Evolutionary conservation across 352 stramenopile species (phyloP).

Genomic region (Phytophthora vignae): DNA sequence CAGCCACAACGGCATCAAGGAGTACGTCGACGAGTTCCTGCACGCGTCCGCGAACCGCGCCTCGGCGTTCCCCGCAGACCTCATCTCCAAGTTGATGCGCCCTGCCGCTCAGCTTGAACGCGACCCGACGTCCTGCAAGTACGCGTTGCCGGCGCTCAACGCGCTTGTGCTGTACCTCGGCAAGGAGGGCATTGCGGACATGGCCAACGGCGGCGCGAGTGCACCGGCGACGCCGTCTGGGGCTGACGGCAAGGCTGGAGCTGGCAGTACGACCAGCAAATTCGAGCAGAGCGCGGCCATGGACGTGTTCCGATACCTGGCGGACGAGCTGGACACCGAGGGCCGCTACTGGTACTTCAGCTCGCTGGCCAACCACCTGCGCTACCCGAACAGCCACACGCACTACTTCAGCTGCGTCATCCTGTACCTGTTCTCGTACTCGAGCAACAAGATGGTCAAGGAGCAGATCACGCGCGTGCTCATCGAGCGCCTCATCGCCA

Average conservation of each 20-base stretch:
- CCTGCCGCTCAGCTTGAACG: conserved; percentile 67
- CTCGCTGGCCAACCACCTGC: conserved; percentile 98
- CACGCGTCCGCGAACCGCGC: conserved; percentile 86
- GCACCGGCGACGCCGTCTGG: conserved; percentile 29
- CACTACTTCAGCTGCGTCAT: conserved; percentile 99
- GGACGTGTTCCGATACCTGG: conserved; percentile 96
- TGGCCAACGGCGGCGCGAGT: conserved; percentile 55
- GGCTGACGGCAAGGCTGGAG: conserved; percentile 39
- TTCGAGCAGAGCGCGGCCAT: conserved; percentile 91
- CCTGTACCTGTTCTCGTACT: conserved; percentile 98
- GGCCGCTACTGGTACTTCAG: conserved; percentile 98
- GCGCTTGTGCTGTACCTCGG: conserved; percentile 87
- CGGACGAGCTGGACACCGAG: conserved; percentile 95
- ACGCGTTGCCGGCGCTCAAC: conserved; percentile 95
- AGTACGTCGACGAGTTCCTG: conserved; percentile 97
- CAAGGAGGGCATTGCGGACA: conserved; percentile 87
- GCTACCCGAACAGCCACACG: conserved; percentile 99
- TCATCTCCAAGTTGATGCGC: conserved; percentile 81
- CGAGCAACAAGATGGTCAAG: conserved; percentile 96
- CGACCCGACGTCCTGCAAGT: conserved; percentile 80
- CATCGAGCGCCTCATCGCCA: conserved; percentile 98
- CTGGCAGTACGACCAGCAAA: conserved; percentile 59
- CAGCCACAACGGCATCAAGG: conserved; percentile 89
- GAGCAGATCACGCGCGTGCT: conserved; percentile 98
- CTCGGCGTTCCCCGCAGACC: conserved; percentile 88